Evolutionary conservation across 345 rosid species (phyloP).

Genomic region (Theobroma cacao): DNA sequence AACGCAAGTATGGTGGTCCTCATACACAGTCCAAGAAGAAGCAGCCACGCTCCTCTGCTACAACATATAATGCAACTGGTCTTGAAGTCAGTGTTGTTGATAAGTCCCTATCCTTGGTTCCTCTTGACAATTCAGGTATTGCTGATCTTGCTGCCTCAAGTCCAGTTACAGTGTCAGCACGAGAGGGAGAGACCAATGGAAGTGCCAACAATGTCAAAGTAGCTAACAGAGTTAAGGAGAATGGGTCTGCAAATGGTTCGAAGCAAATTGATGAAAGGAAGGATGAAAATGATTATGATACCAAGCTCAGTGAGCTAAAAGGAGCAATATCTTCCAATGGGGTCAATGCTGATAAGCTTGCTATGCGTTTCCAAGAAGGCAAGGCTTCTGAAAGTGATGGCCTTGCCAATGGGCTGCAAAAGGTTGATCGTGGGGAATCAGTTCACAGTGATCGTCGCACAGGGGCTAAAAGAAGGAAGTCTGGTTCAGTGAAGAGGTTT

Average conservation of each 20-base stretch:
- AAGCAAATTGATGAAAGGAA: conserved; percentile 30
- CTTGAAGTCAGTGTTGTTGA: conserved; percentile 30
- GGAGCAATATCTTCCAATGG: conserved; percentile 50
- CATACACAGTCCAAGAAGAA: conserved; percentile 68
- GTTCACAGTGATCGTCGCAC: conserved; percentile 52
- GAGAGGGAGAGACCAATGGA: conserved; percentile 32
- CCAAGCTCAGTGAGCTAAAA: conserved; percentile 79
- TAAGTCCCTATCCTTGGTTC: conserved; percentile 36
- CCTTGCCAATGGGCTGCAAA: conserved; percentile 45
- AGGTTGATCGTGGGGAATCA: conserved; percentile 41
- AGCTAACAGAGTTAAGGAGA: conserved; percentile 39
- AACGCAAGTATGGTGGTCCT: conserved; percentile 63
- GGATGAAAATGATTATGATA: conserved; percentile 73
- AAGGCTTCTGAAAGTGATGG: conserved; percentile 45
- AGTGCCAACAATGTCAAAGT: conserved; percentile 27
- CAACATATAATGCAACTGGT: conserved; percentile 30
- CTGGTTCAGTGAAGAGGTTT: conserved; percentile 94
- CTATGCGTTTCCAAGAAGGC: conserved; percentile 43
- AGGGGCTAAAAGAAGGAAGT: conserved; percentile 89
- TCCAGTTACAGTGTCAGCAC: conserved; percentile 32
- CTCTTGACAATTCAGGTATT: conserved; percentile 36
- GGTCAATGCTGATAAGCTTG: conserved; percentile 38
- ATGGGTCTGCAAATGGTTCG: conserved; percentile 37
- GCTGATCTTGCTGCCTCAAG: conserved; percentile 28
- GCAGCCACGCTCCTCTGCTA: conserved; percentile 41